Evolutionary conservation across 768 basidiomycete species (phyloP), one percentile per base, ranked within the genome.

Genomic region (Lactarius hengduanensis): DNA sequence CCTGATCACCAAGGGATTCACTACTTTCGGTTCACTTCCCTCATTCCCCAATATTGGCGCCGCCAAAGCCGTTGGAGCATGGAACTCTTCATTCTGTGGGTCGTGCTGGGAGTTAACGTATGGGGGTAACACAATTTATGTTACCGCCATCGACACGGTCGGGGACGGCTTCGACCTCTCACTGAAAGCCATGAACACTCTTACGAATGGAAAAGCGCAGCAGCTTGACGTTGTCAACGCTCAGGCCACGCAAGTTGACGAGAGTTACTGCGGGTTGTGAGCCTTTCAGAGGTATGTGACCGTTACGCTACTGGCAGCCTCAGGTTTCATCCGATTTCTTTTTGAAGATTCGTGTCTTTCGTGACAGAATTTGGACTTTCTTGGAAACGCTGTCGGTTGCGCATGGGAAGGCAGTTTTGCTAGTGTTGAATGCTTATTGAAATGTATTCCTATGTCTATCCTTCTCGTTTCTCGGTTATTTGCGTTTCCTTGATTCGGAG

Each of bases 161-260:
- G 32, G 4, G 2, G 67, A 68, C 0, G 81, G 79, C 8, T 86
- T 84, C 70, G 84, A 83, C 64, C 73, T 87, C 34, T 80, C 84
- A 0, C 70, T 80, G 68, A 74, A 71, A 26, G 84, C 86, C n/a
- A 83, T 87, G 84, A 81, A 87, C 66, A 71, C 69, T 16, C 72
- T 87, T 66, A 87, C 86, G 13, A 55, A 57, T 26, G 58, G 63
- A 32, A 6, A 68, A 5, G 63, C 63, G 34, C 43, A 18, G 41
- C 10, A 18, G 1, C n/a, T 59, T 28, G 63, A 57, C 28, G 10
- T 5, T 18, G 50, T 64, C 43, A 16, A 45, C 13, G 66, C 54
- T 7, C 5, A 38, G 15, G 55, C 57, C 34, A 50, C 22, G 28
- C 62, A 61, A 36, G 32, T 57, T 30, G 56, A 32, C 18, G n/a